These are phyloP conservation scores for Clarireedia monteithiana DNA, from an alignment of 2,329 filamentous ascomycete genomes.

Conservation along the genomic window DNA sequence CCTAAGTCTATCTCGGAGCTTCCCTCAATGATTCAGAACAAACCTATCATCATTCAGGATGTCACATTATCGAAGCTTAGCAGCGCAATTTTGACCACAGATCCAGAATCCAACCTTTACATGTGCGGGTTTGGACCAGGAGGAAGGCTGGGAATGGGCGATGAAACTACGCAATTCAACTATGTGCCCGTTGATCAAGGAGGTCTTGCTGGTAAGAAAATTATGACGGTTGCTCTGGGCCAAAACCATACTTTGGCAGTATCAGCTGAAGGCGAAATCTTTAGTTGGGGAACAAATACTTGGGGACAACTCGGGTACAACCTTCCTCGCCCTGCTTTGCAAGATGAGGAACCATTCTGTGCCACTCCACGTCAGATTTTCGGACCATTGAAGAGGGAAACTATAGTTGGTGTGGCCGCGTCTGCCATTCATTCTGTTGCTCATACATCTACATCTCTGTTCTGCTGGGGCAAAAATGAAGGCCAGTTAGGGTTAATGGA, in stretches of 20 bases:
- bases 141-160: constrained; percentile 79
- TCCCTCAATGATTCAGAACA: constrained; percentile 64
- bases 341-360: constrained; percentile 80
- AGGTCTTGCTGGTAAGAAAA: constrained; percentile 62
- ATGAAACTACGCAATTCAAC: constrained; percentile 81
- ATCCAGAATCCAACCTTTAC: constrained; percentile 84
- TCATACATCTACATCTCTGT: constrained; percentile 72
- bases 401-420: constrained; percentile 73
- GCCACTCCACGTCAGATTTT: constrained; percentile 80
- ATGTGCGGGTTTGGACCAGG: constrained; percentile 88
- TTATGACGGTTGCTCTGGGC: constrained; percentile 73
- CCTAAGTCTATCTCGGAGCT: constrained; percentile 42
- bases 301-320: constrained; percentile 81
- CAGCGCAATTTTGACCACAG: constrained; percentile 78
- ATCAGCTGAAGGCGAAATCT: constrained; percentile 79
- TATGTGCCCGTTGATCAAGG: constrained; percentile 77
- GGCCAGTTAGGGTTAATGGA: constrained; percentile 92
- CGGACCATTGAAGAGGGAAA: constrained; percentile 81
- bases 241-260: constrained; percentile 88
- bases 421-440: constrained; percentile 89
- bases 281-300: constrained; percentile 88
- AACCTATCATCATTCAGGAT: constrained; percentile 69
- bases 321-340: constrained; percentile 56
- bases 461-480: constrained; percentile 91
- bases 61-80: constrained; percentile 86